Base-by-base conservation (phyloP, 192 early-diverging fungal species). In the Coemansia sp. region DNA sequence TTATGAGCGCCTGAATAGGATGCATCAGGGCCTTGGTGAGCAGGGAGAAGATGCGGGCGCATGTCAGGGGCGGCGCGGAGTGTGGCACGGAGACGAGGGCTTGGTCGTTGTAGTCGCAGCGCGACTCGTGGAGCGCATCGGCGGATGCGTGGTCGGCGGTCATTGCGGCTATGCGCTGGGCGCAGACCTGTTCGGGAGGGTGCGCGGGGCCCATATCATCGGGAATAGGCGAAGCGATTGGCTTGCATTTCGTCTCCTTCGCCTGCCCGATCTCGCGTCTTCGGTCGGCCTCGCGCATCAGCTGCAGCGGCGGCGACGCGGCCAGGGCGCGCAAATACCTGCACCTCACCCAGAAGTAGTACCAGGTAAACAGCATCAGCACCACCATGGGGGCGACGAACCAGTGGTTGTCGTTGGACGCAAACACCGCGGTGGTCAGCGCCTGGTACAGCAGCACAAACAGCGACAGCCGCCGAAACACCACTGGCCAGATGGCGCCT, bases 401-500 rank as follows among this genome's bases (percentile, higher is more conserved):
- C 75, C 75, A 83, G n/a, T 68, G 74, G 68, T 78, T 83, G 11
- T 64, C 64, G 57, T 86, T 85, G 37, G 90, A 70, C 17, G 87
- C 67, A 57, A 93, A 87, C 0, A 91, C 66, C 8, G 90, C 91
- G 8, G 87, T 68, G 39, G 87, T 88, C 37, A 89, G 84, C 7
- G 86, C 67, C 72, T 92, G 87, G 67, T 88, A 93, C 2, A 90
- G 76, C 33, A 89, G 39, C 28, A 93, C 65, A 35, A 90, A 87
- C 18, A 89, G 58, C 2, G 86, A 88, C 66, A 92, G 83, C 32
- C 91, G 84, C 15, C 87, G 81, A 35, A 91, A 86, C 5, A 92
- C 88, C 62, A 90, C 78, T 5, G 90, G 91, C 92, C 92, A 93
- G 28, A 87, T 77, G 34, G 79, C 56, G 41, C 92, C 92, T n/a